Evolutionary conservation across 164 flowering plant genomes (phyloP).

Genomic region (Dillenia suffruticosa): DNA sequence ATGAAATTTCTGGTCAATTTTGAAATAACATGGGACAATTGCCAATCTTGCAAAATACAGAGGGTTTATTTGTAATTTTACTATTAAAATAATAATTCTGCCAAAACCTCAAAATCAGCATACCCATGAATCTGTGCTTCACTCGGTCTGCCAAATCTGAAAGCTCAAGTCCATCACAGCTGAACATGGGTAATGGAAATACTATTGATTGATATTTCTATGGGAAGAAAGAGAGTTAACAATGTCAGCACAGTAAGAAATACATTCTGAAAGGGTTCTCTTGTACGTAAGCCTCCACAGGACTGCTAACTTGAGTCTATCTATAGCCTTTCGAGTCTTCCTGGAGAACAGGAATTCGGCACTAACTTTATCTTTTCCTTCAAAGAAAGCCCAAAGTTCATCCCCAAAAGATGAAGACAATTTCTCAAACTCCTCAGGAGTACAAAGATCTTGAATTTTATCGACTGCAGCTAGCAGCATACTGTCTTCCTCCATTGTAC

Average conservation of each 20-base stretch:
- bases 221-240: conserved; percentile 22
- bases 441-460: conserved; percentile 20
- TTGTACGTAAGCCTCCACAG: conserved; percentile 84
- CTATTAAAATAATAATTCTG: too few species aligned
- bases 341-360: conserved; percentile 11
- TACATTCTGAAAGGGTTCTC: conserved; percentile 47
- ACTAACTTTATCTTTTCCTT: conserved; percentile 12
- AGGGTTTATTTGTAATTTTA: too few species aligned
- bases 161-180: too few species aligned
- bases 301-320: conserved; percentile 72
- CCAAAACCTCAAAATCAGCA: too few species aligned
- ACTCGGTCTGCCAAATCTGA: too few species aligned
- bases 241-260: conserved; percentile 39
- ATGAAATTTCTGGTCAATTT: too few species aligned
- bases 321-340: conserved; percentile 33
- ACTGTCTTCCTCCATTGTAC: conserved; percentile 56
- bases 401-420: conserved; percentile 11
- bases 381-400: conserved; percentile 43
- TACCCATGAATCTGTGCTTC: too few species aligned
- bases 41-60: too few species aligned
- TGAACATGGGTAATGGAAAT: too few species aligned
- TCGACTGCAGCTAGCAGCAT: conserved; percentile 34
- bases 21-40: too few species aligned
- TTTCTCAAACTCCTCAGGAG: conserved; percentile 14
- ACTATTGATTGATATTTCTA: too few species aligned